These are phyloP conservation scores for Neotropicomus parvogracilis DNA, from an alignment of 1,284 basidiomycete genomes.

Conservation along the genomic window DNA sequence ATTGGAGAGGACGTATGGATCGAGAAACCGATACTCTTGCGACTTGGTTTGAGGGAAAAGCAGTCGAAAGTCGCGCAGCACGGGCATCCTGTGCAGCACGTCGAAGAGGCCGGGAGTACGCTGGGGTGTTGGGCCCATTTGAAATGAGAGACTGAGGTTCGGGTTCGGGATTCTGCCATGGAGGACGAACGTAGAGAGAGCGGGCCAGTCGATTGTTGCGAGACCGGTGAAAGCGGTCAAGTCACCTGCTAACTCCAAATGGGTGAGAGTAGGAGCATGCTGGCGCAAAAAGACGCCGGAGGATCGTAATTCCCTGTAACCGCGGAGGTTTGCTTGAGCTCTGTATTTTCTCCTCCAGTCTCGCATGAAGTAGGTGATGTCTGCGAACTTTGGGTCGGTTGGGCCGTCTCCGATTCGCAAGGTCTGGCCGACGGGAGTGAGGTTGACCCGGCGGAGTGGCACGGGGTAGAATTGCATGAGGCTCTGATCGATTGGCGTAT, in stretches of 20 bases:
- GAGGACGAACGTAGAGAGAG: constrained; percentile 26
- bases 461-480: constrained; percentile 30
- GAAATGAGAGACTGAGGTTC: constrained; percentile 15
- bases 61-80: constrained; percentile 27
- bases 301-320: constrained; percentile 30
- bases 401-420: constrained; percentile 32
- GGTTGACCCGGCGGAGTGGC: constrained; percentile 25
- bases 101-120: constrained; percentile 22
- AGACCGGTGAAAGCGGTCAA: constrained; percentile 27
- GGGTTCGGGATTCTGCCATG: constrained; percentile 29
- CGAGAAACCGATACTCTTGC: constrained; percentile 29
- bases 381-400: constrained; percentile 32
- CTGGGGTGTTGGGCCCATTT: constrained; percentile 1
- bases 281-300: constrained; percentile 32
- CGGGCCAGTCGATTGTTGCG: constrained; percentile 32
- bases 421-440: constrained; percentile 31
- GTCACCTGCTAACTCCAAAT: constrained; percentile 31
- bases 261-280: constrained; percentile 27
- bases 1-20: constrained; percentile 18
- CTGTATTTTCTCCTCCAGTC: constrained; percentile 36
- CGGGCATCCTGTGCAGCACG: constrained; percentile 28
- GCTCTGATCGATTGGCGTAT: constrained; percentile 35
- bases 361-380: constrained; percentile 35
- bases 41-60: constrained; percentile 30
- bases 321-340: constrained; percentile 29